Percentiles rank a stretch among this genome's conserved stretches.
phyloP scores from a whole-genome alignment of 2,329 filamentous ascomycete genomes.

The Trichoderma sp. region DNA sequence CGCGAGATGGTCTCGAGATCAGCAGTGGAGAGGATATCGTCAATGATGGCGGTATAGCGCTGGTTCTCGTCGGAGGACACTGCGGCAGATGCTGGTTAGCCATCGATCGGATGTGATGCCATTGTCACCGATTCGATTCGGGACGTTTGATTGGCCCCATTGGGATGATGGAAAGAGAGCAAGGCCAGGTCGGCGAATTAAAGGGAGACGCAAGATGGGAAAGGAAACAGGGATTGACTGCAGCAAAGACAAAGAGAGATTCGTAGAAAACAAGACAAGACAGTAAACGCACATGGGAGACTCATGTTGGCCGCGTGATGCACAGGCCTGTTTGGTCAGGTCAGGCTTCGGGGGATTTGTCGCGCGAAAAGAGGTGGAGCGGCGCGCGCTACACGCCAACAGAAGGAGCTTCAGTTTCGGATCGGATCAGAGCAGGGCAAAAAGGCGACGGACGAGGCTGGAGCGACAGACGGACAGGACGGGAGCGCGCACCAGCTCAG shows the following conservation, averaged over 20 bases:
- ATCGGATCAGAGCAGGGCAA: background rate
- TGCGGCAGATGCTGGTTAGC: conserved; percentile 29
- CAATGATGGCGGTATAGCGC: conserved; percentile 58
- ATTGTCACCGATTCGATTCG: background rate
- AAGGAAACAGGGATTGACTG: background rate
- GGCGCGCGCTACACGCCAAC: conserved; percentile 18
- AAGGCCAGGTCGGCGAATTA: background rate
- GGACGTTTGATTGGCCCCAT: background rate
- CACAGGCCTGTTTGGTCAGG: background rate
- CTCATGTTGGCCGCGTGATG: conserved; percentile 25
- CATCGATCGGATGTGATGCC: background rate
- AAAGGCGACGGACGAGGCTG: background rate
- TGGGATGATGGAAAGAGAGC: background rate
- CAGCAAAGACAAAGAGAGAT: background rate
- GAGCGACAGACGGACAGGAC: background rate
- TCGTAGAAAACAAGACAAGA: background rate
- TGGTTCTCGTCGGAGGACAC: conserved; percentile 50
- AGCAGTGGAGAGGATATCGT: conserved; percentile 55
- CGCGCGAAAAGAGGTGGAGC: conserved; percentile 14
- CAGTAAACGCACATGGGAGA: conserved; percentile 26
- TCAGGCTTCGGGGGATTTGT: background rate
- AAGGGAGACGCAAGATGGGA: background rate
- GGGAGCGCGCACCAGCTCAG: conserved; percentile 19
- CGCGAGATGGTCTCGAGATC: conserved; percentile 63
- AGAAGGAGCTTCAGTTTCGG: background rate